Evolutionary conservation across 2,329 filamentous ascomycete genomes (phyloP), one percentile per base, ranked within the genome.

Genomic region (Fusarium avenaceum): DNA sequence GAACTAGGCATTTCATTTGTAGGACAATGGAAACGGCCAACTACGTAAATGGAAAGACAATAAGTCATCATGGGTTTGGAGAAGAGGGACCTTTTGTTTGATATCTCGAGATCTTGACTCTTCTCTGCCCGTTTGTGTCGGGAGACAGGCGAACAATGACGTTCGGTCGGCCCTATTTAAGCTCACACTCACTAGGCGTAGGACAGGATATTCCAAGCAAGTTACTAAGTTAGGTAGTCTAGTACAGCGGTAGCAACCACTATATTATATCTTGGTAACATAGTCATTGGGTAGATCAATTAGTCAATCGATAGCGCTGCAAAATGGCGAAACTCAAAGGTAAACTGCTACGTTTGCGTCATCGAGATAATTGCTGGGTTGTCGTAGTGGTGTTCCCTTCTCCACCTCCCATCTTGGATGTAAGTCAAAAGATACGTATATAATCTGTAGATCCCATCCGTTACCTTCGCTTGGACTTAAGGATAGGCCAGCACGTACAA

Each of bases 11-110:
- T n/a, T 22, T 46, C 48, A 38, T 26, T 50, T 66, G 65, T 69
- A 39, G 22, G 43, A 54, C 65, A 38, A 56, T n/a, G 8, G 50
- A 58, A 55, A 39, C 56, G 30, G 43, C 32, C 47, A 57, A 57
- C 39, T 40, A 63, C 52, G 33, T 58, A 64, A 43, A 67, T 50
- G 63, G 46, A 40, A 49, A 43, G 39, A 66, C 56, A 45, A 28
- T 40, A 47, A 33, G 40, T 15, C 22, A 47, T 38, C 60, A 47
- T 57, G 20, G 49, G 52, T 39, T 57, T 24, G 32, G 42, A 33
- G 19, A 35, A 26, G 4, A 38, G n/a, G 38, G 19, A 19, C 10
- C 17, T n/a, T 15, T 26, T 28, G 22, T 35, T 49, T 24, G 8
- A 24, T 43, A 20, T 49, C 7, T 20, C 28, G 49, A 57, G 15